Evolutionary conservation across 768 basidiomycete species (phyloP), one percentile per base, ranked within the genome.

Genomic region (Lentinula lateritia): DNA sequence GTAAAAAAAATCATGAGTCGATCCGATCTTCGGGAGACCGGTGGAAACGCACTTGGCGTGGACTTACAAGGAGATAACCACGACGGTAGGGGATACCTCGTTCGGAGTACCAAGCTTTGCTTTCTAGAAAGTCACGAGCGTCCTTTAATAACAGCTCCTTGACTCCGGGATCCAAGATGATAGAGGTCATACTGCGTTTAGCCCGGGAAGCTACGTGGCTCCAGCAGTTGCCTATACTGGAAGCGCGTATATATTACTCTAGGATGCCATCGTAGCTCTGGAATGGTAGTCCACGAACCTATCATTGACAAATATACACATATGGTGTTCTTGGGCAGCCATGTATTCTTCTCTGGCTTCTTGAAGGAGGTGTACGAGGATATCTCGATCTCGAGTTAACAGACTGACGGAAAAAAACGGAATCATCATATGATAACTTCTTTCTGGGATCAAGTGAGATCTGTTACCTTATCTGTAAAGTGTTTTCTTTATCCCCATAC

Each of bases 61-160:
- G 42, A 66, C 69, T 52, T 62, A 75, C 74, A 20, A 91, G 77
- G n/a, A 92, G 80, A 68, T 90, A 90, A 12, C 92, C 91, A 12
- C 90, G 79, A 18, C 90, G 85, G 75, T 89, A 92, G 1, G 92
- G 91, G 61, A 93, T 92, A 0, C 90, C 91, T 56, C 90, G 84
- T 10, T 83, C 83, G 1, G 80, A 67, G 64, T 93, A 93, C 92
- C 92, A 93, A 18, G 73, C 61, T 65, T 86, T 88, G 65, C 85
- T 88, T 9, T 71, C 70, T 58, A 92, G 72, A 65, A 93, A 93
- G 66, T 92, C 89, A 6, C 74, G 74, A 8, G 88, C 88, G 67
- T 93, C 92, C 2, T 83, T 77, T 8, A 92, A 68, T 0, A 93
- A 72, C 23, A 83, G 66, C 36, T 90, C 85, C 58, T 84, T 82